A percentile compares a stretch with the other conserved stretches of the same genome.
Conservation (phyloP, 225 moss, liverwort and hornwort species). For the Marchantia paleacea region DNA sequence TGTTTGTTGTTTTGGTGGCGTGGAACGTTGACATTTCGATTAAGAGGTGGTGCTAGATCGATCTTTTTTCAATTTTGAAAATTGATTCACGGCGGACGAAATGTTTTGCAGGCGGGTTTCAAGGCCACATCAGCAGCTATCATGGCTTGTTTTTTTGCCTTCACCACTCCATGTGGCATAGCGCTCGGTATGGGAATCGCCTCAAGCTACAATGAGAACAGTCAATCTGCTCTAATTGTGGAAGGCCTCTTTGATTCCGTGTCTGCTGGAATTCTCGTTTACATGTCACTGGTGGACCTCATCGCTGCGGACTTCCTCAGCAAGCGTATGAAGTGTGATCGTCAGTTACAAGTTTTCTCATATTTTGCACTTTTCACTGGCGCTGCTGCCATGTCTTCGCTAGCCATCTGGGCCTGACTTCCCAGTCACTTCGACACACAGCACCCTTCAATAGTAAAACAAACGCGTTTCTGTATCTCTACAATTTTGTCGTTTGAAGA, state of each 20-base stretch:
- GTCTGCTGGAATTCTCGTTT: constrained; percentile 65
- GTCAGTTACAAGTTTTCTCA: constrained; percentile 51
- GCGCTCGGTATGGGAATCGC: constrained; percentile 55
- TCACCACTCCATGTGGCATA: constrained; percentile 64
- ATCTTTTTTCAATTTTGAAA: not conserved
- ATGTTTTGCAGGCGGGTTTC: constrained; percentile 53
- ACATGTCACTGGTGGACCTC: constrained; percentile 72
- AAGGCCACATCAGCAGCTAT: constrained; percentile 28
- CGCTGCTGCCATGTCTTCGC: constrained; percentile 54
- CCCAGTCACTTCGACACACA: too few species aligned
- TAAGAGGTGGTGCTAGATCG: not conserved
- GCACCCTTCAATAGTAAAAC: too few species aligned
- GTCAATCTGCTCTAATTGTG: constrained; percentile 55
- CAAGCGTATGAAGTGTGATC: constrained; percentile 67
- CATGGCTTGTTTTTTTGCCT: constrained; percentile 64
- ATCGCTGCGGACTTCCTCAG: constrained; percentile 77
- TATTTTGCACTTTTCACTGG: constrained; percentile 61
- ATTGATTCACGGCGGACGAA: not conserved
- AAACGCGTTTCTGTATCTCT: too few species aligned
- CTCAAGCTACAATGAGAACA: constrained; percentile 57
- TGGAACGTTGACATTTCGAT: not conserved
- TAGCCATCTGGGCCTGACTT: constrained; percentile 53
- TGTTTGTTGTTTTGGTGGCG: not conserved
- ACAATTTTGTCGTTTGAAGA: too few species aligned
- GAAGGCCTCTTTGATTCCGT: constrained; percentile 64